Evolutionary conservation across 345 rosid genomes (phyloP).

Genomic region (Draba incana): DNA sequence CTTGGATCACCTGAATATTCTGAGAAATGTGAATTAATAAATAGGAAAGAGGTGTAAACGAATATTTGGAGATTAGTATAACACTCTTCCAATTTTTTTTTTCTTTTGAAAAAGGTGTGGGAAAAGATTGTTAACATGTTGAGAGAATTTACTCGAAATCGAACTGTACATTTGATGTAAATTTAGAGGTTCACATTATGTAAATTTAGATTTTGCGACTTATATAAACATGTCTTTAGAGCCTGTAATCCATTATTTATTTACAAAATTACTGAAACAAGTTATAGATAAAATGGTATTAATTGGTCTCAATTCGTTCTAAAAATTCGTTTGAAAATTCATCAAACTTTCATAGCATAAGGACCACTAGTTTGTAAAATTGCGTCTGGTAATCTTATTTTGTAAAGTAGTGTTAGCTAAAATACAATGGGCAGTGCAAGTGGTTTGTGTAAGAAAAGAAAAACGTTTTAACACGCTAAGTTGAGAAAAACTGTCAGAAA

Average conservation of each 20-base stretch:
- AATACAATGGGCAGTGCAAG: not conserved
- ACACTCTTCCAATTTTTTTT: not conserved
- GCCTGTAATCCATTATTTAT: too few relatives aligned
- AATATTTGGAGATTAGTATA: not conserved
- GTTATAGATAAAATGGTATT: too few relatives aligned
- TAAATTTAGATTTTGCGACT: not conserved
- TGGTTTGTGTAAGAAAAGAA: not conserved
- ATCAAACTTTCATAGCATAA: too few relatives aligned
- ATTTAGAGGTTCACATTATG: not conserved
- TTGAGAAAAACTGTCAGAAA: not conserved
- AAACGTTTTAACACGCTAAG: not conserved
- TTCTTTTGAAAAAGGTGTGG: not conserved
- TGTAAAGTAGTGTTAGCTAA: not conserved
- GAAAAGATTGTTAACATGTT: not conserved
- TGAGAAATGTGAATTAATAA: conserved; percentile 30
- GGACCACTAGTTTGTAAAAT: too few relatives aligned
- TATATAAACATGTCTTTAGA: too few relatives aligned
- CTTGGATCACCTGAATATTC: conserved; percentile 31
- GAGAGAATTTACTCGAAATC: not conserved
- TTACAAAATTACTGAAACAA: too few relatives aligned
- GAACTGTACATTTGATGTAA: not conserved
- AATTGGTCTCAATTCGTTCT: too few relatives aligned
- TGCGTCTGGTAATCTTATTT: too few relatives aligned
- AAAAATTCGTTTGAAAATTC: too few relatives aligned
- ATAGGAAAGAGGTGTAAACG: not conserved